These are phyloP conservation scores for Colletotrichum musae DNA, from an alignment of 2,329 filamentous ascomycete species.

Conservation along the genomic window DNA sequence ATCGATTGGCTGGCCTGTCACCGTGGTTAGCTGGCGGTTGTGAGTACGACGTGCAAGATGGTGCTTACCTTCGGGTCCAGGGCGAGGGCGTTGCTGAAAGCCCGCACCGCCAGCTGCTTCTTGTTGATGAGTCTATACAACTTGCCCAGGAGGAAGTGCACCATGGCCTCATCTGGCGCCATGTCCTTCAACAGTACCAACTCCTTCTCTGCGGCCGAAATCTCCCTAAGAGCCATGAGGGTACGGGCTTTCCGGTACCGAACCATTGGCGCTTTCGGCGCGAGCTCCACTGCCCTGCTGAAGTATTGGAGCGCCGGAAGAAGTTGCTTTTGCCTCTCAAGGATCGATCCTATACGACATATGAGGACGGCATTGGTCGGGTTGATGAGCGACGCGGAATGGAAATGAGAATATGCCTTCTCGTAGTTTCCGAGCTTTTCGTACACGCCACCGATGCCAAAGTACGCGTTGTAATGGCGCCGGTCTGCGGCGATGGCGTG, in stretches of 20 bases:
- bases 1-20: conserved; percentile 89
- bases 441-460: conserved; percentile 86
- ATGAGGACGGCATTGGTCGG: conserved; percentile 93
- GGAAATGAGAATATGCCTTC: conserved; percentile 92
- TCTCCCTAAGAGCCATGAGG: conserved; percentile 80
- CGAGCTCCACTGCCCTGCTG: conserved; percentile 83
- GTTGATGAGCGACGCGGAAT: conserved; percentile 89
- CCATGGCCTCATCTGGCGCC: conserved; percentile 93
- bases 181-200: conserved; percentile 90
- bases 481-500: conserved; percentile 87
- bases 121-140: conserved; percentile 82
- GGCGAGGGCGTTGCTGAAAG: conserved; percentile 95
- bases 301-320: conserved; percentile 86
- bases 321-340: conserved; percentile 90
- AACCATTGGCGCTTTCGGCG: conserved; percentile 85
- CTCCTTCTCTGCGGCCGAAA: conserved; percentile 83
- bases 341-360: conserved; percentile 90
- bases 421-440: conserved; percentile 93
- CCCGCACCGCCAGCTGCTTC: conserved; percentile 85
- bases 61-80: conserved; percentile 92
- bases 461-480: conserved; percentile 98
- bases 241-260: conserved; percentile 94
- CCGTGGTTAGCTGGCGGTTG: conserved; percentile 31
- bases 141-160: conserved; percentile 94
- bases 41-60: background rate